phyloP scores from a whole-genome alignment of 805 yeast species.

The Candida stauntonica region DNA sequence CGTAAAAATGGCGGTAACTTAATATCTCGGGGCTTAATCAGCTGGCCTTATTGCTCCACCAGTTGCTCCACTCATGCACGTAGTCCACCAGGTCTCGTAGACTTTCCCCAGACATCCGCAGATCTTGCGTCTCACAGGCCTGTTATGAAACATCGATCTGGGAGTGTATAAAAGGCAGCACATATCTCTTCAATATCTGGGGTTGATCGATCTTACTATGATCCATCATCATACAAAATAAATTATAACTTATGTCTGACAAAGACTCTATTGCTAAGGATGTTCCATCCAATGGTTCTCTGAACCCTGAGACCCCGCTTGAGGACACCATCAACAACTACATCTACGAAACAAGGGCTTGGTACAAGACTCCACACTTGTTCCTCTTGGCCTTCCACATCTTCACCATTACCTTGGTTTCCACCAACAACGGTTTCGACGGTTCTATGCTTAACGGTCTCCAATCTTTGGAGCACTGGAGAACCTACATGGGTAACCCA shows the following conservation, averaged over 20 bases:
- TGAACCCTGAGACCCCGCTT: not conserved
- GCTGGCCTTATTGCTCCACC: no score
- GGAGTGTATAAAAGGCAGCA: not conserved
- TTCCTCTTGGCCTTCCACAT: conserved; percentile 32
- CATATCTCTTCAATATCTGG: not conserved
- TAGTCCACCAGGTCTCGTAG: not conserved
- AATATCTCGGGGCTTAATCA: no score
- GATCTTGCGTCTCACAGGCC: no score
- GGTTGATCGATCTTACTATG: not conserved
- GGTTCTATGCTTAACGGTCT: conserved; percentile 47
- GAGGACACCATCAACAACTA: conserved; percentile 4
- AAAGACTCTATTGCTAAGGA: conserved; percentile 2
- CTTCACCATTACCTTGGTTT: conserved; percentile 38
- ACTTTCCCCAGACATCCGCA: not conserved
- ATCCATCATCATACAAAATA: not conserved
- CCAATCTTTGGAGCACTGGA: conserved; percentile 40
- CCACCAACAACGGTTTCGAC: conserved; percentile 44
- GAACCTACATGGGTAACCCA: conserved; percentile 34
- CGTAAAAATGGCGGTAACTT: no score
- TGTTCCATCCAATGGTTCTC: not conserved
- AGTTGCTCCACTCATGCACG: no score
- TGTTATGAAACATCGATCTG: no score
- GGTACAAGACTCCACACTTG: conserved; percentile 36
- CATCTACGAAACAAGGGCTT: conserved; percentile 21
- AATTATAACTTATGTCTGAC: not conserved